Conservation (phyloP, 2,329 filamentous ascomycete species). For the Metarhizium robertsii region DNA sequence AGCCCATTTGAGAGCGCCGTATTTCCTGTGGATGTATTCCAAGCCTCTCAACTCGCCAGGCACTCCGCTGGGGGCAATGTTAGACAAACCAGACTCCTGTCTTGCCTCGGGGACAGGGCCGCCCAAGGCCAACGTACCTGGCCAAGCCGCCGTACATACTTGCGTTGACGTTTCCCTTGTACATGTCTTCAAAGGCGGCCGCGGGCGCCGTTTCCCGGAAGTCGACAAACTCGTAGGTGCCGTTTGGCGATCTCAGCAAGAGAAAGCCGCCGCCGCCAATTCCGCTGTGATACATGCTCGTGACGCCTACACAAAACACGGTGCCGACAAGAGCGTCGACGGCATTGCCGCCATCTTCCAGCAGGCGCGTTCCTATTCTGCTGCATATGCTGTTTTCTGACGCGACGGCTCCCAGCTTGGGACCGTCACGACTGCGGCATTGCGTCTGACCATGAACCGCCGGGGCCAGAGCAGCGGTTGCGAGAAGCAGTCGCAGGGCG, state of each 20-base stretch:
- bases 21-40: slow-evolving; percentile 61
- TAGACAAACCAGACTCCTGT: slow-evolving; percentile 12
- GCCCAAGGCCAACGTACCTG: slow-evolving; percentile 41
- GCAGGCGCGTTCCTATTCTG: slow-evolving; percentile 44
- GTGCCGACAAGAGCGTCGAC: slow-evolving; percentile 58
- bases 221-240: slow-evolving; percentile 70
- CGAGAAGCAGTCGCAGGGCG: background rate
- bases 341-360: slow-evolving; percentile 54
- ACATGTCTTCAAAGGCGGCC: slow-evolving; percentile 75
- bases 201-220: slow-evolving; percentile 79
- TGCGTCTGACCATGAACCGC: background rate
- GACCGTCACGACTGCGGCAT: background rate
- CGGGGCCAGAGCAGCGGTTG: background rate
- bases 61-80: slow-evolving; percentile 38
- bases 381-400: slow-evolving; percentile 52
- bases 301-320: slow-evolving; percentile 53
- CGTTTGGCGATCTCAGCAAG: slow-evolving; percentile 56
- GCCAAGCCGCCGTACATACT: slow-evolving; percentile 65
- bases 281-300: slow-evolving; percentile 59
- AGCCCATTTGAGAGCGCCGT: slow-evolving; percentile 56
- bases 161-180: slow-evolving; percentile 52
- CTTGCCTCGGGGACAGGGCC: slow-evolving; percentile 9
- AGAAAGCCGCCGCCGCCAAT: slow-evolving; percentile 75
- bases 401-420: slow-evolving; percentile 46
- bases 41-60: slow-evolving; percentile 66